These are phyloP conservation scores for Clarireedia sp. DNA, from an alignment of 2,329 filamentous ascomycete genomes.

Conservation along the genomic window DNA sequence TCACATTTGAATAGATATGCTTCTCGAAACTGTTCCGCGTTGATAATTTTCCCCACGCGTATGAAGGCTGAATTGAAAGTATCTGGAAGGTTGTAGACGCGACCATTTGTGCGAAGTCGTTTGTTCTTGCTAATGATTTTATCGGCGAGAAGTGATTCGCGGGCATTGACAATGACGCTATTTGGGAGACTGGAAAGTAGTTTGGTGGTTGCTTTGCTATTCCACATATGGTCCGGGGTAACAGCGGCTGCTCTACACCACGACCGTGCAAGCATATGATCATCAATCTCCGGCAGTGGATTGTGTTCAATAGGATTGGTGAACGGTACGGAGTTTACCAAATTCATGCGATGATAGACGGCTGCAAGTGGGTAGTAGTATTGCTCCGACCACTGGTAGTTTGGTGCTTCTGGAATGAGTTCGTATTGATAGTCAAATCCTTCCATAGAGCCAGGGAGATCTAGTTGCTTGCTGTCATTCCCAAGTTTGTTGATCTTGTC, in stretches of 20 bases:
- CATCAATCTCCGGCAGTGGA: constrained; percentile 16
- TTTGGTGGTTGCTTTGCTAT: constrained; percentile 39
- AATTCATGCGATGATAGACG: constrained; percentile 27
- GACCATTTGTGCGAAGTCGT: constrained; percentile 49
- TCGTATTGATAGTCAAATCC: constrained; percentile 38
- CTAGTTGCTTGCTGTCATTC: constrained; percentile 33
- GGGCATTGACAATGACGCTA: constrained; percentile 16
- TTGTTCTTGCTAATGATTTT: constrained; percentile 47
- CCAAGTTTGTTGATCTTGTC: constrained; percentile 24
- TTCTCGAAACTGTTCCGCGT: constrained; percentile 46
- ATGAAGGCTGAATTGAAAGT: constrained; percentile 34
- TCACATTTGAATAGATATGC: constrained; percentile 52
- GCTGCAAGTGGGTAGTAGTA: constrained; percentile 44
- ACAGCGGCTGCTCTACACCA: constrained; percentile 54
- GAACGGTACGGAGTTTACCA: constrained; percentile 38
- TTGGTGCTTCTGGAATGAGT: constrained; percentile 6
- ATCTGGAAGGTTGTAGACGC: constrained; percentile 40
- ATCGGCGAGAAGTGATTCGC: constrained; percentile 16
- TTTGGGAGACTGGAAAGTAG: constrained; percentile 33
- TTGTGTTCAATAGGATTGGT: constrained; percentile 28
- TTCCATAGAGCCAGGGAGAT: constrained; percentile 41
- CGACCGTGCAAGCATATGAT: constrained; percentile 42
- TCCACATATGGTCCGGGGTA: constrained; percentile 43
- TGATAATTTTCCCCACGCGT: constrained; percentile 48
- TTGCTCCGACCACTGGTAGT: constrained; percentile 27